phyloP scores from a whole-genome alignment of 2,329 filamentous ascomycete species.

The Aspergillus luchuensis region DNA sequence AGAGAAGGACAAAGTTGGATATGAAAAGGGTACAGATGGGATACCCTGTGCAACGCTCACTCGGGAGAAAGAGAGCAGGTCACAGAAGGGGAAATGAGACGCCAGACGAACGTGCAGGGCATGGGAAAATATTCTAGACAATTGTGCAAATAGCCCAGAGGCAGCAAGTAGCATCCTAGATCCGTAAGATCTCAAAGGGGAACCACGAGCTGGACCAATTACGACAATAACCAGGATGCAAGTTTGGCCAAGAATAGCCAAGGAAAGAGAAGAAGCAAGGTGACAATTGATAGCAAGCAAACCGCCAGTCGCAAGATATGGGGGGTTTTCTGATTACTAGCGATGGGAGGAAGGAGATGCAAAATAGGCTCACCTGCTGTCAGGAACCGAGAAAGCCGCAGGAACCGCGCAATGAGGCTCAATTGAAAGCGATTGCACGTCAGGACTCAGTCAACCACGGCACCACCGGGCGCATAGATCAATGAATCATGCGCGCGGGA shows the following conservation, averaged over 20 bases:
- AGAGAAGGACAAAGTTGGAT: not conserved
- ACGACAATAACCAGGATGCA: not conserved
- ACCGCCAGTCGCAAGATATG: not conserved
- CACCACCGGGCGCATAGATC: conserved; percentile 8
- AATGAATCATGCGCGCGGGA: conserved; percentile 2
- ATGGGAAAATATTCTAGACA: not conserved
- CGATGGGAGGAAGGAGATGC: not conserved
- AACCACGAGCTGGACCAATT: conserved; percentile 3
- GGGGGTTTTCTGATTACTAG: not conserved
- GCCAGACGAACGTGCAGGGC: not conserved
- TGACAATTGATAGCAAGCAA: not conserved
- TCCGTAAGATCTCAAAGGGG: not conserved
- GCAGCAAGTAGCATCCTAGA: not conserved
- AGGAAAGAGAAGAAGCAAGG: not conserved
- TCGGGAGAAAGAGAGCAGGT: not conserved
- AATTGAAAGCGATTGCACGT: conserved; percentile 5
- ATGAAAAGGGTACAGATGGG: not conserved
- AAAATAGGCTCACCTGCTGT: conserved; percentile 11
- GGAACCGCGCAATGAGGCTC: conserved; percentile 10
- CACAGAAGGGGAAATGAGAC: not conserved
- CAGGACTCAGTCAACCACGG: conserved; percentile 1
- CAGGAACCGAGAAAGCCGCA: conserved; percentile 6
- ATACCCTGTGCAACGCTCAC: not conserved
- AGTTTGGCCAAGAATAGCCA: not conserved
- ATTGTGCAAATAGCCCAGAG: not conserved